These are phyloP conservation scores for Diphasiastrum complanatum DNA, from an alignment of 83 land plant genomes.

Conservation along the genomic window DNA sequence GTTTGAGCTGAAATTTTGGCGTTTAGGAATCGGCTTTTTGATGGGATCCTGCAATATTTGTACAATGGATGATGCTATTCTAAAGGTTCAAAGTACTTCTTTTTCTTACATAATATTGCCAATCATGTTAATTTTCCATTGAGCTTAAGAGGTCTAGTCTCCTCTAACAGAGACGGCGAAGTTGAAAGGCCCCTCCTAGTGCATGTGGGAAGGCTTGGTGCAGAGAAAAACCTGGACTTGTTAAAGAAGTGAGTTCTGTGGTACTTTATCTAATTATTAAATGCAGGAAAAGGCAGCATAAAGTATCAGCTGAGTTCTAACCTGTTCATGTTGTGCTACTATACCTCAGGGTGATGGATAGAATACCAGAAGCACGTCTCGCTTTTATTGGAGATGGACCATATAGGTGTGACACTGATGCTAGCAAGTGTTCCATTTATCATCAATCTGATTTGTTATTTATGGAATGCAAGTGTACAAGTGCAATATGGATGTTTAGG, in stretches of 20 bases:
- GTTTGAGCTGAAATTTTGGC: background rate
- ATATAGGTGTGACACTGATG: too few relatives aligned
- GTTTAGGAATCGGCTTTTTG: background rate
- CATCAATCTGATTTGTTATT: too few relatives aligned
- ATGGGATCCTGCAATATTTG: background rate
- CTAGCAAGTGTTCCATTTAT: too few relatives aligned
- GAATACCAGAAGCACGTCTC: too few relatives aligned
- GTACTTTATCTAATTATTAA: too few relatives aligned
- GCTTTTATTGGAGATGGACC: too few relatives aligned
- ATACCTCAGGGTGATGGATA: too few relatives aligned
- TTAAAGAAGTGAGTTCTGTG: constrained; percentile 59
- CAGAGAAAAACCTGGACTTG: constrained; percentile 90
- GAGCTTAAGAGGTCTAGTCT: background rate
- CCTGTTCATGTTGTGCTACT: too few relatives aligned
- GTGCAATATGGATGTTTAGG: too few relatives aligned
- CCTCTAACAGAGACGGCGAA: constrained; percentile 59
- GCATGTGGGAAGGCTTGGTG: constrained; percentile 96
- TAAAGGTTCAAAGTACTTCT: background rate
- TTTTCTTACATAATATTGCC: background rate
- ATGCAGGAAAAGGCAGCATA: too few relatives aligned
- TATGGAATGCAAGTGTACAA: too few relatives aligned
- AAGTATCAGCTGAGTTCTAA: too few relatives aligned
- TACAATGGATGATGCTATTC: background rate
- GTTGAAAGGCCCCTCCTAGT: constrained; percentile 81
- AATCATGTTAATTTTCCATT: background rate